A percentile compares a stretch with the other conserved stretches of the same genome.
Conservation (phyloP, 306 rosid genomes). For the Citrullus colocynthis region DNA sequence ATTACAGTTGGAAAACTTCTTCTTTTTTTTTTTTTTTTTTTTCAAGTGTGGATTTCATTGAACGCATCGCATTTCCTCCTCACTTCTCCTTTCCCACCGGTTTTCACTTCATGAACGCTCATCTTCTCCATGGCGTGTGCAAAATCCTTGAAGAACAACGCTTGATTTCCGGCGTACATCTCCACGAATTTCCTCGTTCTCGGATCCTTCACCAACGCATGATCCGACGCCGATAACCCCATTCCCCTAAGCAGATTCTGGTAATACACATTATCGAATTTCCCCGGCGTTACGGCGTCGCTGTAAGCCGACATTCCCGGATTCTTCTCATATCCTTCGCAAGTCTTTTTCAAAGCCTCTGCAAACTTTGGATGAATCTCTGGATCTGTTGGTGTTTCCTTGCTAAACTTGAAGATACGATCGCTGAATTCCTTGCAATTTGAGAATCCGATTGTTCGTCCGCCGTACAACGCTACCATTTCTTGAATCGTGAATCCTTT, state of each 20-base stretch:
- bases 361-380: slow-evolving; percentile 30
- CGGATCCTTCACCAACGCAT: slow-evolving; percentile 20
- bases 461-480: slow-evolving; percentile 39
- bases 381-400: slow-evolving; percentile 25
- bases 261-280: slow-evolving; percentile 39
- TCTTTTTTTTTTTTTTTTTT: too few species aligned
- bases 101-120: slow-evolving; percentile 23
- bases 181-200: slow-evolving; percentile 30
- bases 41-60: slow-evolving; percentile 4
- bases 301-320: slow-evolving; percentile 33
- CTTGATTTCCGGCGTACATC: slow-evolving; percentile 23
- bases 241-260: slow-evolving; percentile 30
- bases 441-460: slow-evolving; percentile 41
- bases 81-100: slow-evolving; percentile 35
- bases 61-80: slow-evolving; percentile 34
- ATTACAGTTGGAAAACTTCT: background rate
- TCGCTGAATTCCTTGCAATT: slow-evolving; percentile 40
- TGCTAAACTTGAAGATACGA: slow-evolving; percentile 22
- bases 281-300: slow-evolving; percentile 37
- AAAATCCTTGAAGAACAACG: slow-evolving; percentile 26
- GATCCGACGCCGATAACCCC: slow-evolving; percentile 28
- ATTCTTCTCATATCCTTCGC: slow-evolving; percentile 24
- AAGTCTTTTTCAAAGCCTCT: slow-evolving; percentile 24
- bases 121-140: slow-evolving; percentile 38
- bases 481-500: slow-evolving; percentile 31